Evolutionary conservation across 352 stramenopile genomes (phyloP), one percentile per base, ranked within the genome.

Genomic region (Globisporangium nagaii): DNA sequence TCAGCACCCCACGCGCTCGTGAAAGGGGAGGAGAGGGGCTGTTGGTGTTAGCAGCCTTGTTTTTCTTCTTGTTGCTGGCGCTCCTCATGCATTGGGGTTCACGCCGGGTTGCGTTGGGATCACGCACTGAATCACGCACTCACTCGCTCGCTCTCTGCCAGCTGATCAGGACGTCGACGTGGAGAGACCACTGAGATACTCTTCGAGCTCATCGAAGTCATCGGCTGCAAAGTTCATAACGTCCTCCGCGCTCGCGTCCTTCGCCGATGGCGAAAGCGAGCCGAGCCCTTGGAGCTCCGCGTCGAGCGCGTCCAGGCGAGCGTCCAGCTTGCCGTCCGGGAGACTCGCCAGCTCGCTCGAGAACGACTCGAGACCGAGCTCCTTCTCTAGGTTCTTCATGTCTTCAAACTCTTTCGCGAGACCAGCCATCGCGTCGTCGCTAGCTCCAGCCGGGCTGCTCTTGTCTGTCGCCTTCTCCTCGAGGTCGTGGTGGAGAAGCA

Each of bases 191-290:
- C 80, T 95, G 44, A 95, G 66, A 58, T 95, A 95, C 56, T 95
- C 77, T 63, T 95, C 84, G 24, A 95, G 65, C 56, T 95, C 84
- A 34, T 93, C 84, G 64, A 95, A 95, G 73, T 95, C 80, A 56
- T 95, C 84, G 4, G 80, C 84, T 1, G 66, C 82, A 63, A 95
- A 93, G 68, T 93, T 90, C 68, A 92, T 80, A 53, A 89, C 75
- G 47, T 90, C 81, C 25, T 86, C 77, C 0, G 56, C 61, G 20
- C 42, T 60, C 20, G 47, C 69, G 15, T 74, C 65, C 34, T 80
- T 86, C 3, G 77, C 71, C 10, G 78, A 79, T n/a, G 56, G 46
- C 15, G 46, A 56, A 46, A 87, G 47, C 1, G 65, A 62, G 12
- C 73, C 70, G 4, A 91, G 63, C n/a, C 75, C 79, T 55, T 90